Evolutionary conservation across 805 yeast species (phyloP).

Genomic region (Metschnikowia santaceciliae): DNA sequence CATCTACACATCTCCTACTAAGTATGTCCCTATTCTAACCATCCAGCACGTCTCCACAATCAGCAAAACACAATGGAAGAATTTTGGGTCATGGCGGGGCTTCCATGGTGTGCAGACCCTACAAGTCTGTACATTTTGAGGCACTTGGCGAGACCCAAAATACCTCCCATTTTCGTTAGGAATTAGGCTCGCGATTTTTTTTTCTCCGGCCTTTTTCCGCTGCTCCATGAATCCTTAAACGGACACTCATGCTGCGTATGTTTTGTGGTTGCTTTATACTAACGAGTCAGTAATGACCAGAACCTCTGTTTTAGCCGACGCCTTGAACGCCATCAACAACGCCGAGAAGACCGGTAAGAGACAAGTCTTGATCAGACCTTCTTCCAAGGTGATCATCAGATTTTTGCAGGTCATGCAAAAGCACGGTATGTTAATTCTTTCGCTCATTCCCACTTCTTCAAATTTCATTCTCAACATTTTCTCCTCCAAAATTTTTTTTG

Average conservation of each 20-base stretch:
- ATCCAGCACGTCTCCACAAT: conserved; percentile 10
- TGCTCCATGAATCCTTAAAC: conserved; percentile 19
- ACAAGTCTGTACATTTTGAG: neutral
- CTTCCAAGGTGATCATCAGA: conserved; percentile 32
- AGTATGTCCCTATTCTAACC: neutral
- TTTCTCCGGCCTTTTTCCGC: neutral
- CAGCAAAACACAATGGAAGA: conserved; percentile 20
- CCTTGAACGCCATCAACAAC: conserved; percentile 34
- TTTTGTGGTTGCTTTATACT: conserved; percentile 20
- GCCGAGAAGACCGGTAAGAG: conserved; percentile 37
- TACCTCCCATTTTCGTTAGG: conserved; percentile 11
- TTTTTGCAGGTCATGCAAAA: conserved; percentile 30
- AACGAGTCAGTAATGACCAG: conserved; percentile 26
- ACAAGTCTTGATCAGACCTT: conserved; percentile 35
- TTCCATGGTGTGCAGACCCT: neutral
- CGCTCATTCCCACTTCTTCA: too few relatives aligned
- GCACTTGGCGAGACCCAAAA: conserved; percentile 9
- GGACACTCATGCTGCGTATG: conserved; percentile 24
- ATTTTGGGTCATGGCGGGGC: conserved; percentile 11
- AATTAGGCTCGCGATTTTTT: neutral
- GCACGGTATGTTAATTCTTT: conserved; percentile 23
- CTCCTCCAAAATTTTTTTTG: neutral
- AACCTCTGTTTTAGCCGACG: conserved; percentile 35
- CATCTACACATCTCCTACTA: neutral
- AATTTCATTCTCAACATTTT: too few relatives aligned